Evolutionary conservation across 2,329 filamentous ascomycete genomes (phyloP).

Genomic region (Exophiala viscosa): DNA sequence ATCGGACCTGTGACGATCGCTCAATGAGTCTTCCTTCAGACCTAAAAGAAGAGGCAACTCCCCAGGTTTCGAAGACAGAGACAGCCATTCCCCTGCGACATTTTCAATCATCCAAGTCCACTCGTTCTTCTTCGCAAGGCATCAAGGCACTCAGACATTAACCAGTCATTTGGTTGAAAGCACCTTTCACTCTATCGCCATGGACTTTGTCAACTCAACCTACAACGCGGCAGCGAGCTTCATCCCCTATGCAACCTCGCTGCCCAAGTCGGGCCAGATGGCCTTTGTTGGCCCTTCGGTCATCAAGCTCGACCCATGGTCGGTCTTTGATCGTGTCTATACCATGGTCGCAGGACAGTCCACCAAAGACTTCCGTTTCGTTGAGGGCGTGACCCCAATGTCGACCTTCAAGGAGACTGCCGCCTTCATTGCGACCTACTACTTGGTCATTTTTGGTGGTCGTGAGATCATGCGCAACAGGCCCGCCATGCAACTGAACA

Average conservation of each 20-base stretch:
- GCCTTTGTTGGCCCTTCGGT: not conserved
- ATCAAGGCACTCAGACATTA: not conserved
- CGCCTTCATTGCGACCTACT: conserved; percentile 76
- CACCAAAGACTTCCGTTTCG: conserved; percentile 75
- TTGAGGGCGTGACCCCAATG: conserved; percentile 73
- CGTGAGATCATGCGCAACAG: conserved; percentile 75
- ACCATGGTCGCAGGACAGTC: conserved; percentile 69
- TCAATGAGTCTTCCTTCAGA: too few relatives aligned
- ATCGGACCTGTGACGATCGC: too few relatives aligned
- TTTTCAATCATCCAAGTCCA: too few relatives aligned
- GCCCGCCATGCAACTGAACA: conserved; percentile 56
- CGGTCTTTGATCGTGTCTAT: conserved; percentile 79
- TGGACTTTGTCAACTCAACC: conserved; percentile 19
- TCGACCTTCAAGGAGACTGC: conserved; percentile 76
- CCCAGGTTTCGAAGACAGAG: not conserved
- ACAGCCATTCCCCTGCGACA: not conserved
- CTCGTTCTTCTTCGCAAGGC: too few relatives aligned
- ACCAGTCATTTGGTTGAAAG: not conserved
- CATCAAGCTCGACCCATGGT: conserved; percentile 59
- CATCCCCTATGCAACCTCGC: conserved; percentile 3
- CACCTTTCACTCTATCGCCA: not conserved
- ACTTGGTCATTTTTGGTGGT: conserved; percentile 81
- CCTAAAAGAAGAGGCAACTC: too few relatives aligned
- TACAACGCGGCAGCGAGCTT: conserved; percentile 10
- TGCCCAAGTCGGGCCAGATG: not conserved